Base-by-base conservation (phyloP, 78 protist genomes). In the Chrysochromulina parva region DNA sequence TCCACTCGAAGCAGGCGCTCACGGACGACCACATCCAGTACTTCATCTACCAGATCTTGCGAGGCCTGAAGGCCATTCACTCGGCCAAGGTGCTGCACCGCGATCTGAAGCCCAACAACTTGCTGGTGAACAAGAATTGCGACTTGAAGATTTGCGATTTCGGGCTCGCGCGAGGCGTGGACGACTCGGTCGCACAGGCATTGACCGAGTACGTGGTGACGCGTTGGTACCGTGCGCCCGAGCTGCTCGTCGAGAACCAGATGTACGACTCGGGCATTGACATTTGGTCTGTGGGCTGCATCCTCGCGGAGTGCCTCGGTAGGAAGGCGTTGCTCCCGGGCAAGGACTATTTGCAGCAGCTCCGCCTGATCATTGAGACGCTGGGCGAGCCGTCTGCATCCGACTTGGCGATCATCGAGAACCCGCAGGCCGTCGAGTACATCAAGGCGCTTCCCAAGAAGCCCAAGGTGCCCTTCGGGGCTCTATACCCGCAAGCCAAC, bases 1-100 rank as follows among this genome's bases (percentile, higher is more conserved):
- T 99, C 88, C 22, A 78, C 26, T 94, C 98, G 54, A 78, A 90
- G 50, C 98, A 99, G 91, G 60, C 85, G 26, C 93, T 98, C 17
- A 55, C 96, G n/a, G 98, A 96, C 54, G 98, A 98, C n/a, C 99
- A 99, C 88, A 58, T 85, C 58, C 98, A 97, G 85, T 97, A 96
- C 93, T 99, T 98, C 78, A 52, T 97, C 13, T 99, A 97, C 94
- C 92, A 90, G 71, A 57, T 94, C 22, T 65, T 93, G 14, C 89
- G 96, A 0, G 96, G 95, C 6, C 67, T 96, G 58, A 93, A 94
- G 94, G 97, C 94, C 92, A 81, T 98, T 54, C 99, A 99, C 95
- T 95, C 99, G 1, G 99, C 99, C 3, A 69, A 69, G 50, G 96
- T 99, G 10, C 99, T 99, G 9, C 82, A 48, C 54, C 55, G 82